Evolutionary conservation across 257 asterid genomes (phyloP).

Genomic region (Perilla frutescens): DNA sequence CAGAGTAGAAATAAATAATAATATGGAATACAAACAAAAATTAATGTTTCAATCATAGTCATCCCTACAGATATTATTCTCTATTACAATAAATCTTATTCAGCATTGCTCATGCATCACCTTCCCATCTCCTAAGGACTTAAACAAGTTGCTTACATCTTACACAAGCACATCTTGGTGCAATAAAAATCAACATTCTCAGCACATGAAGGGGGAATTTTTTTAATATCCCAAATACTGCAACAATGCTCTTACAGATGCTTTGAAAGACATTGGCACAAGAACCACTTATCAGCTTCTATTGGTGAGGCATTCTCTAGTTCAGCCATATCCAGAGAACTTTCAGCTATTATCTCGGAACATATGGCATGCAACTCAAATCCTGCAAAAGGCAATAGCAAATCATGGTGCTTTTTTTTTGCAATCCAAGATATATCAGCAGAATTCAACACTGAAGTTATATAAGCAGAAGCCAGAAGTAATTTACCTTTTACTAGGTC

Average conservation of each 20-base stretch:
- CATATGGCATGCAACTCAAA: slow-evolving; percentile 70
- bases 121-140: too few relatives aligned
- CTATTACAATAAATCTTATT: too few relatives aligned
- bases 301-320: slow-evolving; percentile 78
- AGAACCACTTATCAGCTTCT: slow-evolving; percentile 91
- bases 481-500: slow-evolving; percentile 80
- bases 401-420: background rate
- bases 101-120: too few relatives aligned
- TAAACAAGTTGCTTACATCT: too few relatives aligned
- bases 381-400: slow-evolving; percentile 55
- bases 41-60: too few relatives aligned
- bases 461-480: too few relatives aligned
- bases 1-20: too few relatives aligned
- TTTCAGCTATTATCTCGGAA: slow-evolving; percentile 72
- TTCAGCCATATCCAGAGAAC: slow-evolving; percentile 93
- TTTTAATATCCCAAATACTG: background rate
- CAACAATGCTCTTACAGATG: slow-evolving; percentile 63
- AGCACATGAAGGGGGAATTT: background rate
- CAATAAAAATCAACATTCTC: slow-evolving; percentile 22
- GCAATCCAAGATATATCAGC: slow-evolving; percentile 22
- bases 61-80: too few relatives aligned
- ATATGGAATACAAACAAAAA: too few relatives aligned
- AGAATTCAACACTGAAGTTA: too few relatives aligned
- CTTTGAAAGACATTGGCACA: slow-evolving; percentile 65
- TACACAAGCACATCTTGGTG: too few relatives aligned